A percentile compares a stretch with the other conserved stretches of the same genome.
These are phyloP conservation scores for Colletotrichum navitas DNA, from an alignment of 2,329 filamentous ascomycete species.

Conservation along the genomic window DNA sequence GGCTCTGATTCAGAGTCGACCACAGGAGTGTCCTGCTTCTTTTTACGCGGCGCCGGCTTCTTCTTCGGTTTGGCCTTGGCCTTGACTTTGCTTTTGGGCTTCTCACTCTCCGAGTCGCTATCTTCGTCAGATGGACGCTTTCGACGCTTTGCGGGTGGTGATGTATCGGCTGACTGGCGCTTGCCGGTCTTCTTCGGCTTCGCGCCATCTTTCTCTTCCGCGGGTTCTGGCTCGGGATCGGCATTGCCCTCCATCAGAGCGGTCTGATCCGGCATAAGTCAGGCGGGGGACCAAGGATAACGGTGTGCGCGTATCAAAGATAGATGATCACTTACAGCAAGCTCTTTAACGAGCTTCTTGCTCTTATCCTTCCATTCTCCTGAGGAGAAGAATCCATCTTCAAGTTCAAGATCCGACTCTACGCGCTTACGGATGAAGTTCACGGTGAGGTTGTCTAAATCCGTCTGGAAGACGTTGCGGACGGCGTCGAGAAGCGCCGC, in stretches of 20 bases:
- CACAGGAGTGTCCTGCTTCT: conserved; percentile 46
- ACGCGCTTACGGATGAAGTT: conserved; percentile 67
- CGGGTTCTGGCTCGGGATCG: background rate
- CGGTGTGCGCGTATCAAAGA: background rate
- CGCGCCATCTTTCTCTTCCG: conserved; percentile 31
- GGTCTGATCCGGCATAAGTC: conserved; percentile 19
- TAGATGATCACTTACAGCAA: conserved; percentile 60
- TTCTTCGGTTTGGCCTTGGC: conserved; percentile 41
- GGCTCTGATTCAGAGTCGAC: conserved; percentile 48
- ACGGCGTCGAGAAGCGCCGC: conserved; percentile 62
- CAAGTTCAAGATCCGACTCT: conserved; percentile 62
- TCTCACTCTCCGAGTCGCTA: conserved; percentile 44
- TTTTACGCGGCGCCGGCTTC: conserved; percentile 46
- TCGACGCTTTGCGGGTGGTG: conserved; percentile 55
- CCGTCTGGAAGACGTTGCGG: conserved; percentile 57
- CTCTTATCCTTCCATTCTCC: conserved; percentile 69
- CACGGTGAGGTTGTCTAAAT: conserved; percentile 65
- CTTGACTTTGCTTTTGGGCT: conserved; percentile 38
- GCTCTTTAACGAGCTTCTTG: conserved; percentile 67
- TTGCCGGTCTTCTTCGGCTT: conserved; percentile 51
- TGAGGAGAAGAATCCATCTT: conserved; percentile 63
- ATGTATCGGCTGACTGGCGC: conserved; percentile 51
- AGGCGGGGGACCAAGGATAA: background rate
- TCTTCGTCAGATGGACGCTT: conserved; percentile 51
- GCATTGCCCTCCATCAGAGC: conserved; percentile 19